Conservation (phyloP, 208 protist species). For the Trypanosoma rangeli region DNA sequence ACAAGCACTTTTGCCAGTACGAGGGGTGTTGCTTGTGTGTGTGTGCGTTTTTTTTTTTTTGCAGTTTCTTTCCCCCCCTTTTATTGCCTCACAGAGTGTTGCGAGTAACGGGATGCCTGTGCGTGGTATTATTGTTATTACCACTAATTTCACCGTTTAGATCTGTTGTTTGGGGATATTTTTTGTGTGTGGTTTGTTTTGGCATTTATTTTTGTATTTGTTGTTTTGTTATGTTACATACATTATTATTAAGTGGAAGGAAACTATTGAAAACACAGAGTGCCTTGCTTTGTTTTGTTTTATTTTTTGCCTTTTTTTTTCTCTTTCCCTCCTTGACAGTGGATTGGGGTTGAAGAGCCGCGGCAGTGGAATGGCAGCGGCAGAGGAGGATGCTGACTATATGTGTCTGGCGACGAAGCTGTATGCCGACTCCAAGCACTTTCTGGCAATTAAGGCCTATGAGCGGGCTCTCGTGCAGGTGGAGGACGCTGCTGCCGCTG, state of each 20-base stretch:
- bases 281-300: no score
- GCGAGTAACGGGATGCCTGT: not conserved
- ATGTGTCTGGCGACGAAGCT: constrained; percentile 8
- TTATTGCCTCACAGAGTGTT: not conserved
- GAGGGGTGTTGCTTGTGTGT: constrained; percentile 10
- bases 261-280: not conserved
- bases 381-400: constrained; percentile 12
- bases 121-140: not conserved
- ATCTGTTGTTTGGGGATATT: not conserved
- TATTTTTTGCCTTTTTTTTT: constrained; percentile 20
- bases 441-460: constrained; percentile 33
- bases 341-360: constrained; percentile 2
- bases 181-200: constrained; percentile 1
- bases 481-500: not conserved
- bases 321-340: constrained; percentile 1
- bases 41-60: no score
- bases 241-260: not conserved
- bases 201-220: constrained; percentile 7
- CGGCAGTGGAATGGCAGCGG: not conserved
- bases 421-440: constrained; percentile 13
- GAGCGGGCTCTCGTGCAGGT: constrained; percentile 18
- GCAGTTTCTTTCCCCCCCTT: no score
- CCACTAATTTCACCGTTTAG: not conserved
- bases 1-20: not conserved
- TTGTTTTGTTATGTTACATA: not conserved